Percentiles rank a stretch among this genome's conserved stretches.
Conservation (phyloP, 2,329 filamentous ascomycete genomes). For the Furcasterigmium furcatum region DNA sequence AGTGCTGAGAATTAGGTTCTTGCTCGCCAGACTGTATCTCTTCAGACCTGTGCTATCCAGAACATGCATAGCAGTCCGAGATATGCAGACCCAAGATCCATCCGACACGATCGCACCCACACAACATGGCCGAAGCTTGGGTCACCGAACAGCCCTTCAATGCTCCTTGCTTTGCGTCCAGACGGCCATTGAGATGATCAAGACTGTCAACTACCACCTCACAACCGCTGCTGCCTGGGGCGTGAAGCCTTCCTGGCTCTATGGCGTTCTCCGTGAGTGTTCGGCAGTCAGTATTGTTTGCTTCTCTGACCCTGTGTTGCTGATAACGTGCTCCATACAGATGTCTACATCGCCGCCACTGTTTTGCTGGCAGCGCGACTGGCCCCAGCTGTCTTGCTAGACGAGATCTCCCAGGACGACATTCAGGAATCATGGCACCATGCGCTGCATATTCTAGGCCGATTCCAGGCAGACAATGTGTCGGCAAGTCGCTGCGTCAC, state of each 20-base stretch:
- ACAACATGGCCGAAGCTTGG: background rate
- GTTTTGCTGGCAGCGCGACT: background rate
- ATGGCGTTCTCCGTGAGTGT: background rate
- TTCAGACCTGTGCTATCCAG: background rate
- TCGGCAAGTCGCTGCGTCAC: background rate
- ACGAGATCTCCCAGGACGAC: background rate
- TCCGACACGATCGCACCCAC: background rate
- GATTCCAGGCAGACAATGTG: background rate
- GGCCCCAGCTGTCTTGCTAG: background rate
- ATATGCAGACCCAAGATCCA: background rate
- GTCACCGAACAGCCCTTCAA: background rate
- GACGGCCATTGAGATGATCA: background rate
- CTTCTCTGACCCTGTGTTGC: background rate
- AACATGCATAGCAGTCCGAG: background rate
- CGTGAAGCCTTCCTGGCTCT: background rate
- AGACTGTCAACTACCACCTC: background rate
- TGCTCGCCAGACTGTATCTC: background rate
- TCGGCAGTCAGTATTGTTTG: background rate
- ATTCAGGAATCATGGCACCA: background rate
- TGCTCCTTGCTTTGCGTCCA: background rate
- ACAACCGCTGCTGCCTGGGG: background rate
- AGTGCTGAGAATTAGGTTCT: background rate
- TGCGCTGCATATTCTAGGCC: background rate
- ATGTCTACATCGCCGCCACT: background rate
- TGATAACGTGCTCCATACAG: background rate